Evolutionary conservation across 2,329 filamentous ascomycete genomes (phyloP).

Genomic region (Alternaria angustiovoidea): DNA sequence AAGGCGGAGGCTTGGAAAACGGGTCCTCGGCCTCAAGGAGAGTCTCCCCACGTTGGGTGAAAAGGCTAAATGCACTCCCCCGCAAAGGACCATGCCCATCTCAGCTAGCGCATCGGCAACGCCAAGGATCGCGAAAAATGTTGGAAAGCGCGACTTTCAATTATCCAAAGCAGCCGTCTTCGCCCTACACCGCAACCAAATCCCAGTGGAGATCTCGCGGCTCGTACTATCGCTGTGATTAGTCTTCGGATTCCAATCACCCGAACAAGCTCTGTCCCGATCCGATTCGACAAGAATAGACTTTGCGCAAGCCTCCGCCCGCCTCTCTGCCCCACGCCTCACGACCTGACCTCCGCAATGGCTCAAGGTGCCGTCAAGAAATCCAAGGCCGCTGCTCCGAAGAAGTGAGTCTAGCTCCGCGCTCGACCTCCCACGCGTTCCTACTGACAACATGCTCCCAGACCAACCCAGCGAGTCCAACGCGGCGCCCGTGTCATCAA

Average conservation of each 20-base stretch:
- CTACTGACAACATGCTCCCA: conserved; percentile 10
- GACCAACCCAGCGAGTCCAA: conserved; percentile 48
- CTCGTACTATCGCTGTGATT: not conserved
- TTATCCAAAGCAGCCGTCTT: conserved; percentile 19
- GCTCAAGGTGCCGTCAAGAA: conserved; percentile 61
- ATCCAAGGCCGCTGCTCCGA: conserved; percentile 46
- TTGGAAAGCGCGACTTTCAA: conserved; percentile 16
- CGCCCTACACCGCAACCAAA: not conserved
- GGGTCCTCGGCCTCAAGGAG: conserved; percentile 41
- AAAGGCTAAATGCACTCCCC: conserved; percentile 41
- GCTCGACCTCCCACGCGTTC: not conserved
- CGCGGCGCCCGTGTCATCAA: conserved; percentile 70
- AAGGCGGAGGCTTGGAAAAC: conserved; percentile 30
- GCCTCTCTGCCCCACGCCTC: conserved; percentile 13
- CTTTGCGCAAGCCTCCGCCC: conserved; percentile 4
- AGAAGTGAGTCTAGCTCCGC: conserved; percentile 45
- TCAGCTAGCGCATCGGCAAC: conserved; percentile 13
- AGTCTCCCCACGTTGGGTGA: conserved; percentile 18
- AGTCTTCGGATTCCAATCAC: not conserved
- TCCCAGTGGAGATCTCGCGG: not conserved
- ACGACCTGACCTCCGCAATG: conserved; percentile 43
- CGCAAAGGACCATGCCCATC: conserved; percentile 23
- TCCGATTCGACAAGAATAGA: not conserved
- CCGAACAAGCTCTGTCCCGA: not conserved
- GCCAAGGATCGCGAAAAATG: conserved; percentile 26